Evolutionary conservation across 164 flowering plant genomes (phyloP), one percentile per base, ranked within the genome.

Genomic region (Berberis thunbergii): DNA sequence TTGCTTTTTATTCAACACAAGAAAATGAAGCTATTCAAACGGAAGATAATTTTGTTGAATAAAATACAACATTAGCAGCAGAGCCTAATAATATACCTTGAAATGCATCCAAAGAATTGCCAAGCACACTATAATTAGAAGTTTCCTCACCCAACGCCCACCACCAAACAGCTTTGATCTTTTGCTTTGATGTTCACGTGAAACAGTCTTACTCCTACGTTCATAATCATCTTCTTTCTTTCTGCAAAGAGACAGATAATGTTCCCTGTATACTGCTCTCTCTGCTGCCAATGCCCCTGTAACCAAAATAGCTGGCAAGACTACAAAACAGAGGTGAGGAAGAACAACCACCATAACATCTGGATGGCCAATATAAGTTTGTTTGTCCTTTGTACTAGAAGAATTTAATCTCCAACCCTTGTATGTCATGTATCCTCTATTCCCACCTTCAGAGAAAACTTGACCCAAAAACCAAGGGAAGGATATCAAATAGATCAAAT

Each of bases 271-370:
- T 43, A 70, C 63, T 13, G 63, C 82, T 71, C 76, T 80, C 73
- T 94, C 99, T 9, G 84, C 84, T 74, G 80, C 82, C 65, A 94
- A 65, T 57, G 75, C 82, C 26, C 62, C 73, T 41, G 71, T 64
- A 7, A 81, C 75, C 40, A 87, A 69, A 66, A 89, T 59, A 54
- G 87, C 60, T 12, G 96, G 96, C 63, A 86, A 76, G 64, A 94
- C 84, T 39, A 85, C 85, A 62, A 75, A 80, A 40, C 70, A 56
- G 39, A 94, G 76, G 74, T 91, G 99, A 38, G 96, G 82, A 57
- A 94, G 69, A 66, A 87, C 91, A 13, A 91, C 60, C 64, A 91
- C 90, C 91, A 94, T 82, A n/a, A 94, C 68, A 78, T 94, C 99
- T 2, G 97, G 99, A 70, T 70, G 76, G 13, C 96, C 97, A 66